phyloP scores from a whole-genome alignment of 2,329 filamentous ascomycete species.

The Colletotrichum cordylinicola region DNA sequence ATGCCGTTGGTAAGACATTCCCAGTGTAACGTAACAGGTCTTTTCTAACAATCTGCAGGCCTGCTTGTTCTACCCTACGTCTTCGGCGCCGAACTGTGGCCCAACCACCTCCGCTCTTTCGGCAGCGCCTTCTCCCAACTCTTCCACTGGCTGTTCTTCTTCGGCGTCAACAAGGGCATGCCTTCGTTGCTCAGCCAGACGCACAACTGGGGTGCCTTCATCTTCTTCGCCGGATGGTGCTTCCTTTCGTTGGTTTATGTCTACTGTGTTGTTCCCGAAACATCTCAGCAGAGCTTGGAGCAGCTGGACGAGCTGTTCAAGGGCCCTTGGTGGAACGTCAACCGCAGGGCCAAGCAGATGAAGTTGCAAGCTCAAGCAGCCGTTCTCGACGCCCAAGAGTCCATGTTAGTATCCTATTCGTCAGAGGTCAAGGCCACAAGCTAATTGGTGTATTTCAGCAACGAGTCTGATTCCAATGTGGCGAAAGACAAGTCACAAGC shows the following conservation, averaged over 20 bases:
- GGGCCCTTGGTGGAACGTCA: conserved; percentile 26
- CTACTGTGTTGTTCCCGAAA: conserved; percentile 44
- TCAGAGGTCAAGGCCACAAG: accelerated
- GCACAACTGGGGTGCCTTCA: conserved; percentile 47
- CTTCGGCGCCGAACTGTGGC: conserved; percentile 50
- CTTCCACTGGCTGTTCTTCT: conserved; percentile 50
- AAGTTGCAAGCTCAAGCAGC: not conserved
- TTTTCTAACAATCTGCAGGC: accelerated
- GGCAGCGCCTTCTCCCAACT: conserved; percentile 42
- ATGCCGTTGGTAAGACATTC: conserved; percentile 31
- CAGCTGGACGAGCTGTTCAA: conserved; percentile 36
- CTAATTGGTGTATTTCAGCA: not conserved
- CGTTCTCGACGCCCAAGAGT: not conserved
- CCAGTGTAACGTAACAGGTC: not conserved
- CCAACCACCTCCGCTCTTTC: conserved; percentile 49
- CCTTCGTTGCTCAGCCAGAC: conserved; percentile 38
- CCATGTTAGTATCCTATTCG: not conserved
- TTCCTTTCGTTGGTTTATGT: conserved; percentile 40
- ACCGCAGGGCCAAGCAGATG: not conserved
- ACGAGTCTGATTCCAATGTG: not conserved
- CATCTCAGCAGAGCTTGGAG: conserved; percentile 36
- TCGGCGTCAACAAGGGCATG: conserved; percentile 37
- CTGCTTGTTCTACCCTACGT: conserved; percentile 46
- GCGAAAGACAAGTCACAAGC: not conserved
- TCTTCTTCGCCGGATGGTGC: conserved; percentile 47